Base-by-base conservation (phyloP, 2,329 filamentous ascomycete genomes). In the Nemania sp. region DNA sequence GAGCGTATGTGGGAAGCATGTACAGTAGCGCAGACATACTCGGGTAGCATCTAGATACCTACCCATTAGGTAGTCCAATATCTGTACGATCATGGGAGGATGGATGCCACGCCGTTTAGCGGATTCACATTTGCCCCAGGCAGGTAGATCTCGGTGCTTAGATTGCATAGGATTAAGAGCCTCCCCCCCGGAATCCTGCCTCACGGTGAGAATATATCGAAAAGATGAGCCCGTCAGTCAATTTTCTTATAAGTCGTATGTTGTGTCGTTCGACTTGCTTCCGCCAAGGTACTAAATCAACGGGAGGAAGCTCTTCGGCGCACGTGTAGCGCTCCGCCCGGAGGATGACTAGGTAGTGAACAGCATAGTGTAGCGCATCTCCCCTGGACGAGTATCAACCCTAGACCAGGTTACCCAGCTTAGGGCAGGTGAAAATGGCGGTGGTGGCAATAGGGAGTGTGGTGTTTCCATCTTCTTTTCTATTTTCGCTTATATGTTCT, bases 191-290 rank as follows among this genome's bases (percentile, higher is more conserved):
- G 2, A 34, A 20, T 18, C 35, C 17, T 34, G 21, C 40, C 21
- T 35, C 18, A 43, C 6, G 40, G 43, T 46, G 12, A 43, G 29
- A 62, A 55, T 46, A 62, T 40, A 45, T 48, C 21, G 29, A 48
- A 43, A 56, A 48, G 40, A 59, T 37, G 46, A 48, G 53, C 17
- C n/a, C 37, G 21, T 34, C 20, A 21, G 40, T 12, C n/a, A 47
- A 52, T 62, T 51, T 62, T 59, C 59, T 47, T 59, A 47, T 55
- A 21, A 40, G 37, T 63, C 60, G 60, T 63, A 63, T 57, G 60
- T 60, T 63, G 39, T 61, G 60, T 62, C 60, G 52, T 63, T 59
- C 56, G 60, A 60, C 56, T 57, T 29, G 15, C 21, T 20, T 20
- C 15, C 13, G 53, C 58, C 42, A 53, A 59, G 35, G 17, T 11